phyloP scores from a whole-genome alignment of 768 basidiomycete species.

The Phanerodontia chrysosporium region DNA sequence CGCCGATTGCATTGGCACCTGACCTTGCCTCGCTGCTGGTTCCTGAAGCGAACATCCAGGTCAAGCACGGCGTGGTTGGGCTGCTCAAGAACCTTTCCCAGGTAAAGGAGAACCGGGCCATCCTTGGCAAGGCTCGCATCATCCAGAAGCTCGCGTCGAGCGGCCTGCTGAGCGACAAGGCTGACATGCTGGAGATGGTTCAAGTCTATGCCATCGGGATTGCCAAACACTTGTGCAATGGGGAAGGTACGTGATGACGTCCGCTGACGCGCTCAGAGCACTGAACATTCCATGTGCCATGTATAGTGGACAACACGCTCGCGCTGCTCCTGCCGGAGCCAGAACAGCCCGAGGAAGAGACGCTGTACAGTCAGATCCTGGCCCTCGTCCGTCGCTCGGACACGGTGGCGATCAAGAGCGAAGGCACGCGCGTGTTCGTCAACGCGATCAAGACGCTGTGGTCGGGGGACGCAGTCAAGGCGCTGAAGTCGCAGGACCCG shows the following conservation, averaged over 20 bases:
- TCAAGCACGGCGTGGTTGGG: constrained; percentile 87
- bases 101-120: constrained; percentile 51
- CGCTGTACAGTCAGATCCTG: constrained; percentile 66
- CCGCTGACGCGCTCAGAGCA: background rate
- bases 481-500: constrained; percentile 60
- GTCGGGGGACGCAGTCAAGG: constrained; percentile 58
- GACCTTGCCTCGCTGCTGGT: constrained; percentile 59
- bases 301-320: constrained; percentile 42
- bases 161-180: constrained; percentile 63
- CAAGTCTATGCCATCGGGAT: constrained; percentile 87
- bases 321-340: constrained; percentile 46
- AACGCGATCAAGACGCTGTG: constrained; percentile 81
- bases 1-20: constrained; percentile 56
- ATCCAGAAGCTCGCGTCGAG: constrained; percentile 58
- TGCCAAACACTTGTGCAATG: constrained; percentile 83
- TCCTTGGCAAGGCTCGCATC: constrained; percentile 59
- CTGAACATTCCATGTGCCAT: background rate
- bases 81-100: constrained; percentile 82
- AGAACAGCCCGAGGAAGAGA: constrained; percentile 28
- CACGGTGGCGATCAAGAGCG: constrained; percentile 78
- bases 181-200: constrained; percentile 83
- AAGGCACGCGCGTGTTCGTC: constrained; percentile 85
- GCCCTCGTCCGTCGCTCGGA: constrained; percentile 76
- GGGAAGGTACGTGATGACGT: constrained; percentile 49
- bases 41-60: constrained; percentile 66